phyloP scores from a whole-genome alignment of 129 eudicot genomes.

The Centrapalus pauciflorus region DNA sequence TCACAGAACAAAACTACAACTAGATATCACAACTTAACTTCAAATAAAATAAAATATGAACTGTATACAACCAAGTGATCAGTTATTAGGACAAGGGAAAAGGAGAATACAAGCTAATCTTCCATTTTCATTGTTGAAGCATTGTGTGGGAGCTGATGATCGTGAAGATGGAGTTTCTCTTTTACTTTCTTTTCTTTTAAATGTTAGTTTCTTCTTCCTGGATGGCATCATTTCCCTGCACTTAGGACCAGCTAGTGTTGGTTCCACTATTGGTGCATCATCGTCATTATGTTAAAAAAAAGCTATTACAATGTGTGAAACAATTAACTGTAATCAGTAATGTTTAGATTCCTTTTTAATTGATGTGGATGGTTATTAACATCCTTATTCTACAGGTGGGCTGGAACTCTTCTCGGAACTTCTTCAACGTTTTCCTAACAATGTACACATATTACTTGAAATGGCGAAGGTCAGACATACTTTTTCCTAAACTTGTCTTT shows the following conservation, averaged over 20 bases:
- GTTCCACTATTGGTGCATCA: background rate
- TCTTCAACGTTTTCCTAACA: slow-evolving; percentile 89
- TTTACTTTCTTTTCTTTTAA: background rate
- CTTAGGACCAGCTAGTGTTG: background rate
- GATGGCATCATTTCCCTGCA: background rate
- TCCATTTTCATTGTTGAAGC: background rate
- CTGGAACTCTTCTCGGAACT: slow-evolving; percentile 82
- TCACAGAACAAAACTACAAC: background rate
- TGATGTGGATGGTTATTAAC: background rate
- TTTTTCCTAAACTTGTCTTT: background rate
- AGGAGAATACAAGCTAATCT: background rate
- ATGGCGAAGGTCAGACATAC: slow-evolving; percentile 76
- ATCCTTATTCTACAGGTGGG: slow-evolving; percentile 61
- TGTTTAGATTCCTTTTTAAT: background rate
- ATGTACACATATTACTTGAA: slow-evolving; percentile 80
- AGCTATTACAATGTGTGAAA: background rate
- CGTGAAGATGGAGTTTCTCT: background rate
- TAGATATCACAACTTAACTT: background rate
- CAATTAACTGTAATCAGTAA: background rate
- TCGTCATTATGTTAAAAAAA: background rate
- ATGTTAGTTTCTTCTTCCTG: background rate
- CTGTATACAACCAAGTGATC: background rate
- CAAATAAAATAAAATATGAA: background rate
- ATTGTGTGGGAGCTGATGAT: background rate
- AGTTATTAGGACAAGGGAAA: background rate